These are phyloP conservation scores for Cunninghamia lanceolata DNA, from an alignment of 75 land plant genomes.

Conservation along the genomic window DNA sequence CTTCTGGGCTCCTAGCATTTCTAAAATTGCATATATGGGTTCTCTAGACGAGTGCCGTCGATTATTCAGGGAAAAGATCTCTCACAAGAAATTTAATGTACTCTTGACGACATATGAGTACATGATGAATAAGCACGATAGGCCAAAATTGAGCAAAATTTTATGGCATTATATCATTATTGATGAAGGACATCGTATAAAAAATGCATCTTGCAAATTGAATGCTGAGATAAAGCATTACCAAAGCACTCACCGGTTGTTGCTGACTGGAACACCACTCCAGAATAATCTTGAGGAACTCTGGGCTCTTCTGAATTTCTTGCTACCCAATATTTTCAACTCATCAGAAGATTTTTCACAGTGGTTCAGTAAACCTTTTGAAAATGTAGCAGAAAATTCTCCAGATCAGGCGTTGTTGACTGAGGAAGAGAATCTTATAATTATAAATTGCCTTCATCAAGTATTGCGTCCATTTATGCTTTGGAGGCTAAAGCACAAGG, in stretches of 20 bases:
- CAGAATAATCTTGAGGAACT: slow-evolving; percentile 98
- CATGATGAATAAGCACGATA: slow-evolving; percentile 97
- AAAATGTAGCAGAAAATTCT: slow-evolving; percentile 75
- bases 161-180: slow-evolving; percentile 96
- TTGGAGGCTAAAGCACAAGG: slow-evolving; percentile 95
- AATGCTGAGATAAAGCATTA: slow-evolving; percentile 97
- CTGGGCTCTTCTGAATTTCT: slow-evolving; percentile 95
- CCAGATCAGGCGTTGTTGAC: slow-evolving; percentile 85
- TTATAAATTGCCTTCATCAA: slow-evolving; percentile 97
- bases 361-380: slow-evolving; percentile 99
- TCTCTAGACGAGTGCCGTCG: slow-evolving; percentile 91
- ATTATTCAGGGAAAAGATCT: slow-evolving; percentile 87
- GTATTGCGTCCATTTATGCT: slow-evolving; percentile 97
- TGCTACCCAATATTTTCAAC: slow-evolving; percentile 93
- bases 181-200: slow-evolving; percentile 99
- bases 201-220: slow-evolving; percentile 97
- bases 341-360: slow-evolving; percentile 99
- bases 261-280: slow-evolving; percentile 92
- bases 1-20: slow-evolving; percentile 86
- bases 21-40: slow-evolving; percentile 84
- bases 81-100: slow-evolving; percentile 91
- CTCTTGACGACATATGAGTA: slow-evolving; percentile 96
- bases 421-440: slow-evolving; percentile 96
- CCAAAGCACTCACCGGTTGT: slow-evolving; percentile 81
- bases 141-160: slow-evolving; percentile 89